These are phyloP conservation scores for Hygrophila difformis DNA, from an alignment of 257 asterid species.

Conservation along the genomic window DNA sequence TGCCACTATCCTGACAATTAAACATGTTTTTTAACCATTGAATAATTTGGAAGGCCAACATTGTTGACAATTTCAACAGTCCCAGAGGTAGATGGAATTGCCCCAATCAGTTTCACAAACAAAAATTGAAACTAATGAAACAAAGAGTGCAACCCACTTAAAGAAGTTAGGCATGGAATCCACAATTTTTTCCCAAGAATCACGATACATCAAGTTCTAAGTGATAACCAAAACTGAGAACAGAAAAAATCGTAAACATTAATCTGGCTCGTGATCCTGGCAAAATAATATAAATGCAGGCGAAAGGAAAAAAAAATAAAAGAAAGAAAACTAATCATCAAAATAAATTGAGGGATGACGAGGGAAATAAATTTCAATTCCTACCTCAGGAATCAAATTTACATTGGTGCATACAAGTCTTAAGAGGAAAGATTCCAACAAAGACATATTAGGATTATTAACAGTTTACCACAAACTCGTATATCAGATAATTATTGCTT, in stretches of 20 bases:
- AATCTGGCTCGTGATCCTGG: slow-evolving; percentile 1
- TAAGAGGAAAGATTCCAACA: too few species aligned
- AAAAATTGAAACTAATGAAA: too few species aligned
- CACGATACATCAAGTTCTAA: too few species aligned
- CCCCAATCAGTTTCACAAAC: neutral
- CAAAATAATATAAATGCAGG: neutral
- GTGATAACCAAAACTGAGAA: slow-evolving; percentile 2
- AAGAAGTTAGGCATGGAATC: too few species aligned
- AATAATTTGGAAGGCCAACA: neutral
- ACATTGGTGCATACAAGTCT: neutral
- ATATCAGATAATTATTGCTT: too few species aligned
- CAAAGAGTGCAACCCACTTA: too few species aligned
- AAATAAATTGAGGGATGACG: neutral
- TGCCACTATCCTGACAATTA: neutral
- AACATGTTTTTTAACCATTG: neutral
- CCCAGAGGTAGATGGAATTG: neutral
- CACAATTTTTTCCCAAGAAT: too few species aligned
- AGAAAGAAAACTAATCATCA: neutral
- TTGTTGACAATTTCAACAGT: slow-evolving; percentile 1
- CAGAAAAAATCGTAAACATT: neutral
- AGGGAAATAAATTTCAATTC: neutral
- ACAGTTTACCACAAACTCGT: too few species aligned
- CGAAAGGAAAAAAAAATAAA: neutral
- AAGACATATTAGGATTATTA: too few species aligned
- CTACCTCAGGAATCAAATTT: neutral